Evolutionary conservation across 805 yeast species (phyloP).

Genomic region (Wickerhamiella siamensis): DNA sequence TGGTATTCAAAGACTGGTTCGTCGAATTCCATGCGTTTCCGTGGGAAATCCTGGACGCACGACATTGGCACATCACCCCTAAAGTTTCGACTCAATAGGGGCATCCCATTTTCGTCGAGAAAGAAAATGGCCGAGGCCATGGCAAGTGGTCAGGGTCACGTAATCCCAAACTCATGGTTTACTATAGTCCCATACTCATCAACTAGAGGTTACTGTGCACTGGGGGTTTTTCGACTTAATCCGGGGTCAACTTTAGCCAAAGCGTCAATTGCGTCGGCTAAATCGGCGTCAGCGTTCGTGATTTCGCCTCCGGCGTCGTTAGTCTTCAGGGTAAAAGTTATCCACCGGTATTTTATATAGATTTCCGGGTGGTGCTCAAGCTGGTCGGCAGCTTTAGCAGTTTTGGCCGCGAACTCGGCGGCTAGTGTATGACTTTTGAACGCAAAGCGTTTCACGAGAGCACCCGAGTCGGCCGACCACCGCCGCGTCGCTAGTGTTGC

Average conservation of each 20-base stretch:
- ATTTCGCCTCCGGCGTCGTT: conserved; percentile 13
- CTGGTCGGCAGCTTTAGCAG: conserved; percentile 14
- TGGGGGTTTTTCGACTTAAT: not conserved
- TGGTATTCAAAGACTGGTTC: conserved; percentile 34
- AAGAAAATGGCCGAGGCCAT: conserved; percentile 62
- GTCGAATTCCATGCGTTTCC: conserved; percentile 30
- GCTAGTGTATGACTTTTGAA: conserved; percentile 16
- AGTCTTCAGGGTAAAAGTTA: conserved; percentile 12
- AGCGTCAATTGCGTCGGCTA: conserved; percentile 12
- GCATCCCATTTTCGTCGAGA: conserved; percentile 52
- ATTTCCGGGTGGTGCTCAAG: conserved; percentile 18
- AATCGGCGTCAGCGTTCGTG: conserved; percentile 12
- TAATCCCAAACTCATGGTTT: too few species aligned
- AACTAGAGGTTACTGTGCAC: too few species aligned
- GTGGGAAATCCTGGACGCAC: conserved; percentile 49
- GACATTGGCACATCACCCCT: conserved; percentile 51
- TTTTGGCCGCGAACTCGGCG: conserved; percentile 12
- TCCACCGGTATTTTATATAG: conserved; percentile 11
- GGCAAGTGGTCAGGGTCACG: not conserved
- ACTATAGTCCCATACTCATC: too few species aligned
- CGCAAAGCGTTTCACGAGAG: conserved; percentile 10
- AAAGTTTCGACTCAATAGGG: conserved; percentile 54
- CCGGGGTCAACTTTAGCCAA: not conserved
- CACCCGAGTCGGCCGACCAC: conserved; percentile 9
- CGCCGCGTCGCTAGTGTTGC: conserved; percentile 2